These are phyloP conservation scores for Purshia tridentata DNA, from an alignment of 306 rosid species.

Conservation along the genomic window DNA sequence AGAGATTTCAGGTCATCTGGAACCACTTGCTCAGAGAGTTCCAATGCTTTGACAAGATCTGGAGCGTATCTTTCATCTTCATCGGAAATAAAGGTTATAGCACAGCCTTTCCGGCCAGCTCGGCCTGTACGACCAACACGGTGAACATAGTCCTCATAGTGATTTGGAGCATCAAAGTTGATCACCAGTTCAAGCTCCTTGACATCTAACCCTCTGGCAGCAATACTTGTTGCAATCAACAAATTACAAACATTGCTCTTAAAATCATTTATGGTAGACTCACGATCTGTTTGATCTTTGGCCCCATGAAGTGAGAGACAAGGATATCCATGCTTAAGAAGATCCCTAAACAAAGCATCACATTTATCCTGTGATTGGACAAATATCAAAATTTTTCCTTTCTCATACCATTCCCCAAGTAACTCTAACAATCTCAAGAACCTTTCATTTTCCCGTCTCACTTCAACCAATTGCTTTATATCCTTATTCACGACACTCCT, in stretches of 20 bases:
- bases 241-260: constrained; percentile 87
- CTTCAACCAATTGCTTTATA: constrained; percentile 78
- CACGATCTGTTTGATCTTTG: constrained; percentile 91
- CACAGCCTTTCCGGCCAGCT: constrained; percentile 92
- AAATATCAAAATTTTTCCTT: constrained; percentile 85
- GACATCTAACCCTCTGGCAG: constrained; percentile 92
- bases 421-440: constrained; percentile 78
- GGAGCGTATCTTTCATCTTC: constrained; percentile 91
- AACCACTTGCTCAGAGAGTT: constrained; percentile 87
- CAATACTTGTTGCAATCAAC: constrained; percentile 83
- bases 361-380: constrained; percentile 93
- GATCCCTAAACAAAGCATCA: constrained; percentile 80
- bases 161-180: constrained; percentile 88
- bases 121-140: constrained; percentile 97
- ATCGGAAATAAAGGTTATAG: constrained; percentile 84
- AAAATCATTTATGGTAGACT: constrained; percentile 86
- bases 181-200: constrained; percentile 94
- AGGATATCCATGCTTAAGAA: constrained; percentile 75
- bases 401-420: constrained; percentile 92
- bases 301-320: constrained; percentile 90
- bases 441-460: constrained; percentile 79
- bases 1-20: constrained; percentile 85
- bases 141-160: constrained; percentile 95
- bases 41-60: constrained; percentile 84
- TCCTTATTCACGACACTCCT: constrained; percentile 96